Evolutionary conservation across 2,329 filamentous ascomycete genomes (phyloP), one percentile per base, ranked within the genome.

Genomic region (Aureobasidium sp.): DNA sequence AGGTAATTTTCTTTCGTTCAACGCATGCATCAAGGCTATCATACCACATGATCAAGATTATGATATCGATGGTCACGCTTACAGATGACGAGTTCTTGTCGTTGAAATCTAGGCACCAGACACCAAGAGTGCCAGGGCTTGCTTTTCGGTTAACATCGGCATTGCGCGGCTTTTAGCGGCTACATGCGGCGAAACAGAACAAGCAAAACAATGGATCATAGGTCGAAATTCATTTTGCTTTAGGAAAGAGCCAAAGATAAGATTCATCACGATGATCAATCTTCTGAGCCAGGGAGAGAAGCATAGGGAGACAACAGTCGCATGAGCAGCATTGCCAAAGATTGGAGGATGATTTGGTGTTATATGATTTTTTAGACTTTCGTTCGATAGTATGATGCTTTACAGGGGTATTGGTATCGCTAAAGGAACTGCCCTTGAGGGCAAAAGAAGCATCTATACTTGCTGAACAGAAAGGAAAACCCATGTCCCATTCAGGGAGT

Each of bases 361-460:
- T 48, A 29, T 48, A 29, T 48, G 26, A n/a, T 29, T 29, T 48
- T 47, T 29, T 48, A 15, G 12, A 48, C 10, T 48, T 48, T 32
- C n/a, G 6, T 48, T 10, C 5, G 34, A 27, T 29, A 48, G 46
- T 48, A 39, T 55, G 51, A 39, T 55, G 51, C 51, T 55, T 27
- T 26, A 24, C 29, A 34, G 24, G 51, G 51, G 51, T 55, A 55
- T 55, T 43, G 37, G 37, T 41, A 55, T 43, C 37, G 51, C 51
- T 41, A 7, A 29, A 39, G 12, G 34, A 41, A 41, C 29, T 57
- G 53, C 53, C 53, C 53, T 43, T n/a, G 17, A 24, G 26, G 37
- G 51, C 37, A 29, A 46, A 57, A 46, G 53, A 44, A 57, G 39
- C 53, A 36, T 46, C 53, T 57, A 57, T 34, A 26, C n/a, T 37